phyloP scores from a whole-genome alignment of 2,329 filamentous ascomycete species.

The Apiospora saccharicola region DNA sequence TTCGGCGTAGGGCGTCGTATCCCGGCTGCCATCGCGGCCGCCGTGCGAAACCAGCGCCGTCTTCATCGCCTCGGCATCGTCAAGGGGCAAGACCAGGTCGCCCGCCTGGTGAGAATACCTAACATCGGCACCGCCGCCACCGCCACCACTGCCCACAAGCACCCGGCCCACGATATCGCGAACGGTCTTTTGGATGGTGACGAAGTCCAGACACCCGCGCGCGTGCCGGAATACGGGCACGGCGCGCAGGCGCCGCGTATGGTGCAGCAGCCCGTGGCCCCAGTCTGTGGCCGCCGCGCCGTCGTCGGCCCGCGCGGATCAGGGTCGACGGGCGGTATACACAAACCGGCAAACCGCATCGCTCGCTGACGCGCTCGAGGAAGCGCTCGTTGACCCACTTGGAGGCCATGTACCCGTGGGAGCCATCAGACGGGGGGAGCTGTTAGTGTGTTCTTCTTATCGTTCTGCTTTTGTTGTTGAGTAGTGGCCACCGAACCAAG shows the following conservation, averaged over 20 bases:
- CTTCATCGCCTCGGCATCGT: too few species aligned
- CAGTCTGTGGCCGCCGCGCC: not conserved
- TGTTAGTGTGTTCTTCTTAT: too few species aligned
- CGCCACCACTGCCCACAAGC: not conserved
- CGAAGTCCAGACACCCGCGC: not conserved
- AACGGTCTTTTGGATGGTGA: not conserved
- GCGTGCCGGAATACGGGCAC: too few species aligned
- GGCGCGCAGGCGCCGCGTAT: not conserved
- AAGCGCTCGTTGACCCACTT: not conserved
- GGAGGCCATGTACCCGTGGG: not conserved
- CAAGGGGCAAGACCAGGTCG: not conserved
- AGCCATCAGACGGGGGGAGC: not conserved
- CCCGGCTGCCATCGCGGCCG: too few species aligned
- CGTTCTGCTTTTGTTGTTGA: not conserved
- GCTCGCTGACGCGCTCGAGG: not conserved
- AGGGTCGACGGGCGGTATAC: not conserved
- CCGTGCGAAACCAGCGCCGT: too few species aligned
- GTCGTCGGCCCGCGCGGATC: not conserved
- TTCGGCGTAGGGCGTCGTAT: too few species aligned
- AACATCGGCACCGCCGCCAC: not conserved
- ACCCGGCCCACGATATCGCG: not conserved
- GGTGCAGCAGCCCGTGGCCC: not conserved
- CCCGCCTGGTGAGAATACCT: not conserved
- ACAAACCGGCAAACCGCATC: not conserved
- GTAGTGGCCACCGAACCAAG: not conserved